phyloP scores from a whole-genome alignment of 768 basidiomycete genomes.

The Tulasnella sp. region DNA sequence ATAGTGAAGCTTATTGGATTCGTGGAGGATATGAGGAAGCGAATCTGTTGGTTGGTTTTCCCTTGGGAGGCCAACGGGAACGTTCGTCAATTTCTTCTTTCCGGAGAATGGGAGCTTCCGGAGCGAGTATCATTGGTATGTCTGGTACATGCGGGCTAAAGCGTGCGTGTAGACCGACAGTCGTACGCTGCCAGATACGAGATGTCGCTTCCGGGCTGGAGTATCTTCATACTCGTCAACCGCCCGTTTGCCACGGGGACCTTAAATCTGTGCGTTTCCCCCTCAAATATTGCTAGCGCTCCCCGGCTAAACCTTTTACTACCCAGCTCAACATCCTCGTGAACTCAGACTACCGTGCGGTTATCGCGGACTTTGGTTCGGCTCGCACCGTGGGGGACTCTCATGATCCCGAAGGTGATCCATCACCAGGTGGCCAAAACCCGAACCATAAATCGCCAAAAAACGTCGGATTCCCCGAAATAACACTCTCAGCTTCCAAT shows the following conservation, averaged over 20 bases:
- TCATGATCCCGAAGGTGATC: background rate
- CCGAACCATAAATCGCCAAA: background rate
- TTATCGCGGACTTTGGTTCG: slow-evolving; percentile 1
- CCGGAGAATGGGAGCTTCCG: background rate
- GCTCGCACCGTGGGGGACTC: background rate
- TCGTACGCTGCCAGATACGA: background rate
- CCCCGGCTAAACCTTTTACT: background rate
- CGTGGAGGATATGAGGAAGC: background rate
- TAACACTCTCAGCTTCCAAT: background rate
- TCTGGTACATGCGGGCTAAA: background rate
- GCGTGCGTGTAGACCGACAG: background rate
- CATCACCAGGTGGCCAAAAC: background rate
- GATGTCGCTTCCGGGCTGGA: background rate
- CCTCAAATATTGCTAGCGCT: background rate
- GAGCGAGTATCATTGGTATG: background rate
- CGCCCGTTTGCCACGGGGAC: slow-evolving; percentile 9
- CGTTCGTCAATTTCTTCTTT: background rate
- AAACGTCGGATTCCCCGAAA: background rate
- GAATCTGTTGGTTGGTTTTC: background rate
- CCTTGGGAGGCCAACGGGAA: background rate
- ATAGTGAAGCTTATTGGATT: background rate
- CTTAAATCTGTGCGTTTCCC: background rate
- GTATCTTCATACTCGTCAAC: slow-evolving; percentile 11
- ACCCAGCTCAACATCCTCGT: slow-evolving; percentile 15
- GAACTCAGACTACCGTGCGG: background rate